Evolutionary conservation across 225 moss, liverwort and hornwort species (phyloP).

Genomic region (Bryoerythrophyllum caledonicum): DNA sequence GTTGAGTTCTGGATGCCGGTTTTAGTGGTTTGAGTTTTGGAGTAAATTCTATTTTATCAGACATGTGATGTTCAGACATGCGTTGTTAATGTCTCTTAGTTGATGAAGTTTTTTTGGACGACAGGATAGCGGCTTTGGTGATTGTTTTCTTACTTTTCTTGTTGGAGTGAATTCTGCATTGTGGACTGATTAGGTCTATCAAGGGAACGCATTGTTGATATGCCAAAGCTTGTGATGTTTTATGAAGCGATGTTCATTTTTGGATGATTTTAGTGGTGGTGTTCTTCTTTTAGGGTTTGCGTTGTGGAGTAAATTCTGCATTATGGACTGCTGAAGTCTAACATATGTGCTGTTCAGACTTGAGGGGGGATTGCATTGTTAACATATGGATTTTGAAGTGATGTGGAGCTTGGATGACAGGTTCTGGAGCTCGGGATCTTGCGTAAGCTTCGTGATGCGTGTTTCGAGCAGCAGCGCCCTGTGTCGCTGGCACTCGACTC

Average conservation of each 20-base stretch:
- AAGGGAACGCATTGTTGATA: background rate
- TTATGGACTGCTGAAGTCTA: background rate
- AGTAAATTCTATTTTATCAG: too few relatives aligned
- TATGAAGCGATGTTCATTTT: conserved; percentile 22
- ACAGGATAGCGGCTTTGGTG: too few relatives aligned
- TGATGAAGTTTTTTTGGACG: too few relatives aligned
- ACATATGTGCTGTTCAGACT: background rate
- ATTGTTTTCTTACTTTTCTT: too few relatives aligned
- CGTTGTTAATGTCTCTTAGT: too few relatives aligned
- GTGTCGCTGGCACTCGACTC: conserved; percentile 77
- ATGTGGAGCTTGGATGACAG: conserved; percentile 58
- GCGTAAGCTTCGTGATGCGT: conserved; percentile 65
- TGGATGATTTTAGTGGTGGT: conserved; percentile 46
- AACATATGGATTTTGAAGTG: conserved; percentile 4
- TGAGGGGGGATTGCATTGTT: background rate
- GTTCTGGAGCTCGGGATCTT: conserved; percentile 90
- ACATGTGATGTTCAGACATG: too few relatives aligned
- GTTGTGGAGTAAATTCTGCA: background rate
- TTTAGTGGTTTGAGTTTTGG: too few relatives aligned
- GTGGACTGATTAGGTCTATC: background rate
- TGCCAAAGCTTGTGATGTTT: background rate
- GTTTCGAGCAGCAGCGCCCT: conserved; percentile 73
- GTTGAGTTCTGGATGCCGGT: conserved; percentile 38
- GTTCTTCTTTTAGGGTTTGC: background rate
- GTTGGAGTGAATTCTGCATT: background rate